Evolutionary conservation across 2,329 filamentous ascomycete species (phyloP), one percentile per base, ranked within the genome.

Genomic region (Diaporthe sp.): DNA sequence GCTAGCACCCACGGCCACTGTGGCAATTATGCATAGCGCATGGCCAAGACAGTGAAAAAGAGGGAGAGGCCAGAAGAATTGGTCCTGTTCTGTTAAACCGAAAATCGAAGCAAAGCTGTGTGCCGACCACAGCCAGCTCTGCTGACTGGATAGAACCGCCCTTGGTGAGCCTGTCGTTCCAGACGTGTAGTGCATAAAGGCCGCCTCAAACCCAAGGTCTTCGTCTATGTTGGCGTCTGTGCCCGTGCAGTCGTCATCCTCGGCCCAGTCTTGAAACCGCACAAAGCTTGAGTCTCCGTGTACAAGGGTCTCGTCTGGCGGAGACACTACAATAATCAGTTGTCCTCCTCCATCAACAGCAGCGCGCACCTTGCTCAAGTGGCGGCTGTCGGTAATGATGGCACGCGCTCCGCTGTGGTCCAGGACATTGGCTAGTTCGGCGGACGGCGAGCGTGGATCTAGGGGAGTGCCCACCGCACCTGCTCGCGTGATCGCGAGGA

Each of bases 121-220:
- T 10, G 70, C 70, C 2, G 70, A 66, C 58, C 47, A 72, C 4
- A 72, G 28, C 70, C 70, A 72, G 17, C n/a, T 52, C 2, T 50
- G 57, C 58, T 67, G 58, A 25, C 42, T 40, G 33, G 70, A 66
- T 19, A 72, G 15, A 1, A 72, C 70, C 3, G 58, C 70, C 22
- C 67, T 72, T 1, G 70, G 70, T 28, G 45, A 50, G 58, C 70
- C 30, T 17, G 70, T 72, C 30, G 70, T 72, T 7, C 70, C 70
- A n/a, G 70, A 66, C 4, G 70, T 72, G 19, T 66, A 72, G 28
- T 72, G 70, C 15, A 72, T 22, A 22, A 61, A 72, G 13, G 70
- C 70, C 4, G 45, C 17, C 35, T 66, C 58, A 2, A 12, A 17
- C 7, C 58, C 70, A 8, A 55, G 25, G 47, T 54, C 45, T 12